A percentile compares a stretch with the other conserved stretches of the same genome.
These are phyloP conservation scores for Isatis lusitanica DNA, from an alignment of 441 rosid genomes.

Conservation along the genomic window DNA sequence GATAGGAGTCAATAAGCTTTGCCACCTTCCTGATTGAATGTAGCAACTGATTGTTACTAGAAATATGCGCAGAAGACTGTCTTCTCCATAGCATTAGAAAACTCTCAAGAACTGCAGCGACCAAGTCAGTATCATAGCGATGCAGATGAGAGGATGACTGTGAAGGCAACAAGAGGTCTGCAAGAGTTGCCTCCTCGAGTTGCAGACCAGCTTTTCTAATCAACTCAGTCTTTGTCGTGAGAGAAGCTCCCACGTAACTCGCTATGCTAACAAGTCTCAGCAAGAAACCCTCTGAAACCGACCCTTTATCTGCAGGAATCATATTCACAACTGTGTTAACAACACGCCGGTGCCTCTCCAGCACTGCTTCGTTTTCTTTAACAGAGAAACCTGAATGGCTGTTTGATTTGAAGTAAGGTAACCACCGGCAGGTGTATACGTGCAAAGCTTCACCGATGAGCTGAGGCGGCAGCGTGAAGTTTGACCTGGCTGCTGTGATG, in stretches of 20 bases:
- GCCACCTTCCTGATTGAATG: slow-evolving; percentile 65
- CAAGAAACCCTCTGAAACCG: slow-evolving; percentile 83
- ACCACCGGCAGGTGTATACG: slow-evolving; percentile 93
- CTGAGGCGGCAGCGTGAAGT: slow-evolving; percentile 63
- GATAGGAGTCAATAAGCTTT: slow-evolving; percentile 77
- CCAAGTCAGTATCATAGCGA: slow-evolving; percentile 68
- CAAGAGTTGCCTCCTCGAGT: slow-evolving; percentile 70
- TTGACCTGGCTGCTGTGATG: slow-evolving; percentile 65
- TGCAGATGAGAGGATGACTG: slow-evolving; percentile 47
- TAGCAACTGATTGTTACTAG: slow-evolving; percentile 43
- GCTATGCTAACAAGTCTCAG: slow-evolving; percentile 81
- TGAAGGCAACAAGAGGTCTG: slow-evolving; percentile 68
- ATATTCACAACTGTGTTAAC: slow-evolving; percentile 77
- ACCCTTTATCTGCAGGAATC: slow-evolving; percentile 85
- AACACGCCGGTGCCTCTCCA: slow-evolving; percentile 52
- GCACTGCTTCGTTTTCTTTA: slow-evolving; percentile 47
- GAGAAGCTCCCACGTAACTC: slow-evolving; percentile 66
- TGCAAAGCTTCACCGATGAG: slow-evolving; percentile 95
- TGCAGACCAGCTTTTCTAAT: slow-evolving; percentile 71
- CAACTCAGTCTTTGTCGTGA: slow-evolving; percentile 71
- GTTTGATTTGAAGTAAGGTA: slow-evolving; percentile 66
- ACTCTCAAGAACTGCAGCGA: slow-evolving; percentile 64
- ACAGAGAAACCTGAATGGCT: slow-evolving; percentile 46
- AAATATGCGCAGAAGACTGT: slow-evolving; percentile 47
- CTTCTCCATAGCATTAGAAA: slow-evolving; percentile 77